Evolutionary conservation across 1,139 yeast genomes (phyloP), one percentile per base, ranked within the genome.

Genomic region (Eremothecium gossypii): DNA sequence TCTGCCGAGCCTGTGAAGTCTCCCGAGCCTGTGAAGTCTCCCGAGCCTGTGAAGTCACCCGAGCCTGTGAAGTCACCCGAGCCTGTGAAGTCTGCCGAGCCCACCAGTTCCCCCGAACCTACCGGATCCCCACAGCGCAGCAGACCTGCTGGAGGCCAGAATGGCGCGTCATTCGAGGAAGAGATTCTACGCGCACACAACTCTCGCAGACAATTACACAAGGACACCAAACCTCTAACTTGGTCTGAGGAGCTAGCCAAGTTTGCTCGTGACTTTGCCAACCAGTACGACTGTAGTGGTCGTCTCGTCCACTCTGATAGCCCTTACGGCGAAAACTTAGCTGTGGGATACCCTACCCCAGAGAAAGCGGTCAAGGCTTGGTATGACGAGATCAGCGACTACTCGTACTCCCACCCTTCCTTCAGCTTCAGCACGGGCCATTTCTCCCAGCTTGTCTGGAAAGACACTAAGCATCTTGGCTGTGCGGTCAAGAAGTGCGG

Each of bases 401-500:
- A 83, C 70, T 68, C 78, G 66, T 82, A 67, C 65, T 50, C 62
- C 20, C 55, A 67, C 48, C 71, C 74, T 39, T 61, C 60, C 42
- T 68, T 61, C 49, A 57, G 71, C 39, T 65, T 63, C 28, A 38
- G 55, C 39, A 70, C 79, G 47, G 80, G 83, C 49, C 96, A 86
- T 66, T 86, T 85, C 70, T 84, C 95, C 35, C 94, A 83, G 65
- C 73, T 86, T 49, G 80, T 86, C 41, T 86, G 96, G 95, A 79
- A 78, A 63, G 64, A 67, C 29, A 67, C 87, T 45, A 71, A 79
- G 33, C 63, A 75, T 60, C 63, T 86, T 14, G 95, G 95, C 33
- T 86, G 96, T 68, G 95, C 84, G 45, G 68, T 69, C 60, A 68
- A 64, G 46, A 41, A 61, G 33, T 73, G 77, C 57, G 70, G 69